Evolutionary conservation across 2,329 filamentous ascomycete genomes (phyloP).

Genomic region (Arachnomyces sp.): DNA sequence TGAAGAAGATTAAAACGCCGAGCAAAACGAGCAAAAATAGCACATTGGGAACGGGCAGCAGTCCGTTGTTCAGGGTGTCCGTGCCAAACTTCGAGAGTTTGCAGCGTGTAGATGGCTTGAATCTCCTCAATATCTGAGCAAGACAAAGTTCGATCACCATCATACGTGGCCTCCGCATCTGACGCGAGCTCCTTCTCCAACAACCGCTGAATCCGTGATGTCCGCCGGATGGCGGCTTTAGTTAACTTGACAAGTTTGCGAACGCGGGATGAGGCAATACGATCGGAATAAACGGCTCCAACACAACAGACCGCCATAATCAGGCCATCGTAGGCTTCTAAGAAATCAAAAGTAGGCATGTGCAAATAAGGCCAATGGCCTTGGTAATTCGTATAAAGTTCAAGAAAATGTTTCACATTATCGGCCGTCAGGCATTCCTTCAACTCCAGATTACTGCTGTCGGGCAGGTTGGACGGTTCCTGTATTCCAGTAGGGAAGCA

Average conservation of each 20-base stretch:
- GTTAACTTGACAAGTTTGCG: slow-evolving; percentile 62
- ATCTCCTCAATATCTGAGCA: slow-evolving; percentile 54
- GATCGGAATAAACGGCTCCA: slow-evolving; percentile 66
- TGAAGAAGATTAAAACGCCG: slow-evolving; percentile 51
- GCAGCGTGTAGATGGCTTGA: slow-evolving; percentile 57
- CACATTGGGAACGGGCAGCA: slow-evolving; percentile 53
- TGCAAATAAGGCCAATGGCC: slow-evolving; percentile 67
- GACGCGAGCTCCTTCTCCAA: slow-evolving; percentile 3
- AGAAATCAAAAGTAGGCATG: slow-evolving; percentile 61
- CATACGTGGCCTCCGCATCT: neutral
- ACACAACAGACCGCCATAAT: slow-evolving; percentile 64
- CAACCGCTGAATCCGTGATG: slow-evolving; percentile 16
- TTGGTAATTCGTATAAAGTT: slow-evolving; percentile 65
- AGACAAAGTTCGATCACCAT: slow-evolving; percentile 7
- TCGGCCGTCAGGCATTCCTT: slow-evolving; percentile 55
- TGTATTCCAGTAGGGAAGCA: slow-evolving; percentile 51
- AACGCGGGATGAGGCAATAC: slow-evolving; percentile 52
- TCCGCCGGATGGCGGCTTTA: slow-evolving; percentile 35
- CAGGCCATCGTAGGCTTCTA: slow-evolving; percentile 59
- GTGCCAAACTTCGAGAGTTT: slow-evolving; percentile 61
- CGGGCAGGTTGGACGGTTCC: slow-evolving; percentile 47
- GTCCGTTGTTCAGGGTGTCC: slow-evolving; percentile 60
- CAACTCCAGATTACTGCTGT: slow-evolving; percentile 43
- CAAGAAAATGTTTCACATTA: slow-evolving; percentile 63
- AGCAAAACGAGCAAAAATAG: slow-evolving; percentile 49